Conservation (phyloP, 2,329 filamentous ascomycete species). For the Colletotrichum tamarilloi region DNA sequence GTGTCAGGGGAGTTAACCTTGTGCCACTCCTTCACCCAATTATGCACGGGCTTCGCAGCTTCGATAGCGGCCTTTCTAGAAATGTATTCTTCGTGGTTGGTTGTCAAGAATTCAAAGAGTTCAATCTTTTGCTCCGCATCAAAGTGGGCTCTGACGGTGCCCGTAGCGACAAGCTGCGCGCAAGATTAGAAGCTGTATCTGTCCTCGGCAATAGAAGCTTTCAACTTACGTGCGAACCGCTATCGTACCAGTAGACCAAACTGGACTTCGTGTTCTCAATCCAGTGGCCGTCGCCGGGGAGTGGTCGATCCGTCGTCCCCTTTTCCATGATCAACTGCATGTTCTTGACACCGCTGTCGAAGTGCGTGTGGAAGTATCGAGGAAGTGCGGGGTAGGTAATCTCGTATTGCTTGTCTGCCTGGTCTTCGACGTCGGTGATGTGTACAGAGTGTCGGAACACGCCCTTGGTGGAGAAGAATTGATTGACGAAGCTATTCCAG, state of each 20-base stretch:
- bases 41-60: slow-evolving; percentile 69
- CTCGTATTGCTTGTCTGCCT: slow-evolving; percentile 83
- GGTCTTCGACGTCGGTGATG: slow-evolving; percentile 64
- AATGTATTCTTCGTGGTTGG: slow-evolving; percentile 84
- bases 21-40: slow-evolving; percentile 75
- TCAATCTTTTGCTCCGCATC: slow-evolving; percentile 84
- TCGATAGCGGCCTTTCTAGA: slow-evolving; percentile 74
- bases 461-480: slow-evolving; percentile 83
- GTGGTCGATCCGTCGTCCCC: slow-evolving; percentile 62
- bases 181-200: slow-evolving; percentile 2
- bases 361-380: slow-evolving; percentile 91
- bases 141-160: slow-evolving; percentile 82
- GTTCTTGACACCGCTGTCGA: slow-evolving; percentile 84
- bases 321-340: slow-evolving; percentile 89
- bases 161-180: slow-evolving; percentile 77
- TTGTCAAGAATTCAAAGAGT: slow-evolving; percentile 83
- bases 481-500: slow-evolving; percentile 83
- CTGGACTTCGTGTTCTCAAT: slow-evolving; percentile 82
- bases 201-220: background rate
- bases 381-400: slow-evolving; percentile 84
- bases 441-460: slow-evolving; percentile 80
- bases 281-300: slow-evolving; percentile 74
- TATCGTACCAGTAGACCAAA: slow-evolving; percentile 90
- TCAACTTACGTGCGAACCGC: slow-evolving; percentile 80
- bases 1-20: slow-evolving; percentile 66